Percentiles rank a stretch among this genome's conserved stretches.
Evolutionary conservation across 2,329 filamentous ascomycete species (phyloP).

Genomic region (Penicillium nordicum): DNA sequence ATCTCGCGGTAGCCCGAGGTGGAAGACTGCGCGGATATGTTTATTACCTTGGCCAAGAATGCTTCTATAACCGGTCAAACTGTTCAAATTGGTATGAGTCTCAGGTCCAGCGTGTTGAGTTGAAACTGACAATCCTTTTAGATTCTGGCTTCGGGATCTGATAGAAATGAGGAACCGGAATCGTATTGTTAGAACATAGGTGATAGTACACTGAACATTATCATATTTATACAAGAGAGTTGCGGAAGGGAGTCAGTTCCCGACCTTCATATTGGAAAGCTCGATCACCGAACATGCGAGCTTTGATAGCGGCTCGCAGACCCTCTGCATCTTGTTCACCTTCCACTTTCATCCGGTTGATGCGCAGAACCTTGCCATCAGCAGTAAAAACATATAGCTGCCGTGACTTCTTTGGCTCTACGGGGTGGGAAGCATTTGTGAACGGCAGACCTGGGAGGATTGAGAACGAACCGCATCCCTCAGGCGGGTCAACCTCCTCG

Average conservation of each 20-base stretch:
- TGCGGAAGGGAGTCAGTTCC: slow-evolving; percentile 34
- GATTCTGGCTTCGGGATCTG: slow-evolving; percentile 34
- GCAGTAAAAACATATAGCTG: slow-evolving; percentile 37
- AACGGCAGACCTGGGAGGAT: slow-evolving; percentile 39
- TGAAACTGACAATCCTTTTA: slow-evolving; percentile 16
- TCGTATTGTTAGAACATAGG: slow-evolving; percentile 17
- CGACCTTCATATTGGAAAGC: slow-evolving; percentile 25
- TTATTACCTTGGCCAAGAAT: slow-evolving; percentile 42
- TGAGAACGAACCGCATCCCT: slow-evolving; percentile 26
- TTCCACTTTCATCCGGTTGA: slow-evolving; percentile 42
- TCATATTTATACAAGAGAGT: slow-evolving; percentile 28
- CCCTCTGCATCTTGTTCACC: slow-evolving; percentile 36
- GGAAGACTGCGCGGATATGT: slow-evolving; percentile 44
- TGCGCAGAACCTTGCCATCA: slow-evolving; percentile 36
- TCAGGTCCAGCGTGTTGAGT: not conserved
- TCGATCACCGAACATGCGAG: slow-evolving; percentile 36
- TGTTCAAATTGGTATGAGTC: slow-evolving; percentile 40
- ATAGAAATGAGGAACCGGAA: slow-evolving; percentile 15
- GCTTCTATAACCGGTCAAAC: slow-evolving; percentile 47
- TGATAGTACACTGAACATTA: slow-evolving; percentile 13
- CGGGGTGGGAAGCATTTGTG: slow-evolving; percentile 26
- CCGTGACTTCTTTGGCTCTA: slow-evolving; percentile 25
- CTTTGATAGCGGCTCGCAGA: slow-evolving; percentile 39
- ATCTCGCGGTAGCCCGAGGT: slow-evolving; percentile 34
- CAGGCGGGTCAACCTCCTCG: slow-evolving; percentile 30